Evolutionary conservation across 2,329 filamentous ascomycete genomes (phyloP), one percentile per base, ranked within the genome.

Genomic region (Periconia digitata): DNA sequence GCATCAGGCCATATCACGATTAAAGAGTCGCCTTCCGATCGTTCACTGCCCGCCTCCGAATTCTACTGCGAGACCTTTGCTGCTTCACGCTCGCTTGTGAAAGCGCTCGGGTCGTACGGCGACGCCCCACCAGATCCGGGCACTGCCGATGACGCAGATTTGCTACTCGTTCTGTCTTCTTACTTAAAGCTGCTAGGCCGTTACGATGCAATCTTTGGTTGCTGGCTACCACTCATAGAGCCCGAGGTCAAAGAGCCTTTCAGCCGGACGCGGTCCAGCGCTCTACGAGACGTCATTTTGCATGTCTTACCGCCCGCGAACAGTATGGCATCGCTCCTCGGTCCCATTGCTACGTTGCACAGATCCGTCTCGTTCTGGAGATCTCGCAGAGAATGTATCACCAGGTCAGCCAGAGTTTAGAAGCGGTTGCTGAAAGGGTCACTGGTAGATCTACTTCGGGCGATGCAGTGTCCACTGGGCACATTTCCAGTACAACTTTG

Each of bases 271-370:
- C 43, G 37, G 10, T 39, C 37, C 16, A 18, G 37, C 37, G 21
- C 8, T 22, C 37, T 39, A 10, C 37, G 37, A 17, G 34, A 36
- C 17, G 17, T n/a, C 7, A 36, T 36, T 18, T 6, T 36, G 7
- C 13, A 18, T 7, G 8, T 39, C 37, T 22, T 39, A 22, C 34
- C 34, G 17, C 37, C 37, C 8, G 6, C 18, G 7, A 18, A 7
- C 22, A 40, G 16, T 38, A n/a, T 29, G 4, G 35, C 20, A 16
- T n/a, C 16, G 35, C 16, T 20, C 29, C 15, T 46, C n/a, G 23
- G n/a, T 40, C 17, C 43, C 6, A 27, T 32, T 32, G n/a, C 43
- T 29, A 39, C 27, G 24, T 40, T n/a, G 35, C 43, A 17, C 43
- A 46, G 29, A 16, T 46, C 22, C 18, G 37, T 6, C 18, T 46